Conservation (phyloP, 805 yeast species). For the Lipomyces sp. region DNA sequence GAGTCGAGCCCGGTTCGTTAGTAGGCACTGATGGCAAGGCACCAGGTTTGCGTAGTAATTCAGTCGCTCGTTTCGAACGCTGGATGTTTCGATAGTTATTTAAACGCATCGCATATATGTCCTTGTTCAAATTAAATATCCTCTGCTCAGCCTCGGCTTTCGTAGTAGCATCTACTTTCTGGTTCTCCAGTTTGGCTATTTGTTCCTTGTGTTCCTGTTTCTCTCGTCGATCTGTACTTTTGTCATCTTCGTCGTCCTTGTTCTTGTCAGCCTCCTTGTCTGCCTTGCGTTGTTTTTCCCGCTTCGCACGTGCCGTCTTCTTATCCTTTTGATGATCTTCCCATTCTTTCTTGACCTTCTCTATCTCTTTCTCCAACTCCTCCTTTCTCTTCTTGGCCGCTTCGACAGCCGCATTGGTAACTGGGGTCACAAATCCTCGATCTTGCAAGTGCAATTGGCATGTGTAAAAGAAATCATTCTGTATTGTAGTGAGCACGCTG, state of each 20-base stretch:
- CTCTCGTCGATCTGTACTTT: conserved; percentile 34
- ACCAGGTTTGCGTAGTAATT: conserved; percentile 43
- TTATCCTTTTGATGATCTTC: conserved; percentile 37
- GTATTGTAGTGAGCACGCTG: neutral
- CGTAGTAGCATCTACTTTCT: conserved; percentile 25
- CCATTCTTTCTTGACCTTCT: conserved; percentile 45
- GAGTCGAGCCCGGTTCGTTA: conserved; percentile 21
- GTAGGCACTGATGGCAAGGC: conserved; percentile 47
- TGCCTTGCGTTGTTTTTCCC: conserved; percentile 33
- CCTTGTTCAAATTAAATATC: conserved; percentile 49
- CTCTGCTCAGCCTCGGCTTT: conserved; percentile 46
- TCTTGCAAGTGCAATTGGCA: conserved; percentile 59
- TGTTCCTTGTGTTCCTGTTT: conserved; percentile 39
- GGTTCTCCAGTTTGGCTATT: conserved; percentile 24
- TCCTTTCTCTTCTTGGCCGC: conserved; percentile 41
- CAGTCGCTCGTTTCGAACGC: conserved; percentile 42
- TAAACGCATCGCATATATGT: conserved; percentile 52
- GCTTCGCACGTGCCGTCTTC: conserved; percentile 34
- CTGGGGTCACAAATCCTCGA: conserved; percentile 52
- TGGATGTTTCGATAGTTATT: conserved; percentile 42
- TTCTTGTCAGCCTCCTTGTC: conserved; percentile 34
- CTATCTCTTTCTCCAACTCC: conserved; percentile 44
- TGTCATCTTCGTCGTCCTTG: conserved; percentile 27
- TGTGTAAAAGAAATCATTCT: conserved; percentile 57
- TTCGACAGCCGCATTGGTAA: conserved; percentile 49